Percentiles rank a stretch among this genome's conserved stretches.
phyloP scores from a whole-genome alignment of 345 rosid genomes.

The Capsella bursapastoris region DNA sequence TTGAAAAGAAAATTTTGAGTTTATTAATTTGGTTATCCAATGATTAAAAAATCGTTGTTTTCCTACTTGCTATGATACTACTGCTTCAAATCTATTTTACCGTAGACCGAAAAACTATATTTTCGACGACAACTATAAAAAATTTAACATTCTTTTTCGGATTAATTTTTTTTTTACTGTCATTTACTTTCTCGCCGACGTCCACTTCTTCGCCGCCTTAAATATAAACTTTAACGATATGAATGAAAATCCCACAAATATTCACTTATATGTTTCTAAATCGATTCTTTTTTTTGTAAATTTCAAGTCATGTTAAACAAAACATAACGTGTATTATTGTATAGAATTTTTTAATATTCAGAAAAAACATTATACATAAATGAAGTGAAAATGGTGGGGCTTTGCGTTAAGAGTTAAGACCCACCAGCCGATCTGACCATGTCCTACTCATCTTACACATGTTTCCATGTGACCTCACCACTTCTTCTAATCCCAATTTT shows the following conservation, averaged over 20 bases:
- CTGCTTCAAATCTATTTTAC: too few relatives aligned
- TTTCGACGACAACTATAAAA: too few relatives aligned
- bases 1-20: fast-evolving
- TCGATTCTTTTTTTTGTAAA: background rate
- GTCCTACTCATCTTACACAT: slow-evolving; percentile 49
- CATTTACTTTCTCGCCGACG: too few relatives aligned
- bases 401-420: slow-evolving; percentile 21
- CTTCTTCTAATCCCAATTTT: slow-evolving; percentile 29
- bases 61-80: too few relatives aligned
- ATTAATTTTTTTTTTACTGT: too few relatives aligned
- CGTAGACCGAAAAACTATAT: too few relatives aligned
- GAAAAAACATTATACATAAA: slow-evolving; percentile 15
- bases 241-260: background rate
- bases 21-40: too few relatives aligned
- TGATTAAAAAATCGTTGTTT: too few relatives aligned
- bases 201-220: fast-evolving
- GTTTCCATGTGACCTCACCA: slow-evolving; percentile 43
- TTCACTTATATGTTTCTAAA: background rate
- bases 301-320: background rate
- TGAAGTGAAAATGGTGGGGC: slow-evolving; percentile 40
- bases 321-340: background rate
- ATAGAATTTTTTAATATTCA: too few relatives aligned
- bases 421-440: slow-evolving; percentile 42
- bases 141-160: too few relatives aligned
- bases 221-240: too few relatives aligned